phyloP scores from a whole-genome alignment of 768 basidiomycete genomes.

The Rhizopogon roseolus region DNA sequence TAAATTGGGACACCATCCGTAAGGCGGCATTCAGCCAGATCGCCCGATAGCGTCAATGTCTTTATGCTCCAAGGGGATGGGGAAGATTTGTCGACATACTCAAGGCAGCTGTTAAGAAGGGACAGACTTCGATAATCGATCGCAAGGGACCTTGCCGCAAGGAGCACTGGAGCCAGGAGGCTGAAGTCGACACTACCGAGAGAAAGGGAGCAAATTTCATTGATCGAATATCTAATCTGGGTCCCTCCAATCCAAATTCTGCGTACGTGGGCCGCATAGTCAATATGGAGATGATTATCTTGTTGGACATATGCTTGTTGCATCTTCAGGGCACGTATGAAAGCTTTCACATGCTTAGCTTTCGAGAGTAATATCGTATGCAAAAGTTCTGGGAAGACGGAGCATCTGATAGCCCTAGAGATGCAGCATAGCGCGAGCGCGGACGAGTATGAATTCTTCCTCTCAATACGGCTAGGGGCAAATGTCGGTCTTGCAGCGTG shows the following conservation, averaged over 20 bases:
- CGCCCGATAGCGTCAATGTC: conserved; percentile 28
- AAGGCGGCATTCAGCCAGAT: conserved; percentile 25
- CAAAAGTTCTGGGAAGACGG: conserved; percentile 33
- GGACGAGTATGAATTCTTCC: conserved; percentile 12
- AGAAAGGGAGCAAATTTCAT: neutral
- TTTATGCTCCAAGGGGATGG: conserved; percentile 15
- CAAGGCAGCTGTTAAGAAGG: conserved; percentile 30
- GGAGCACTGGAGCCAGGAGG: conserved; percentile 2
- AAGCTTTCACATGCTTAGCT: conserved; percentile 4
- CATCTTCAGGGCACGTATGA: conserved; percentile 26
- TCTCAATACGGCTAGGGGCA: no score
- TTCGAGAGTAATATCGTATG: conserved; percentile 30
- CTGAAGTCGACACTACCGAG: conserved; percentile 16
- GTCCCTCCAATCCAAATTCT: conserved; percentile 29
- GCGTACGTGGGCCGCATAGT: conserved; percentile 28
- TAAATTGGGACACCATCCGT: conserved; percentile 13
- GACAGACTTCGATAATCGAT: conserved; percentile 25
- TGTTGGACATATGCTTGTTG: conserved; percentile 12
- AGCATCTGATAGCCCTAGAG: conserved; percentile 27
- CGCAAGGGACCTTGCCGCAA: conserved; percentile 18
- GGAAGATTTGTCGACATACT: conserved; percentile 11
- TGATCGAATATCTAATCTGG: neutral
- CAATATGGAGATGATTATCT: conserved; percentile 21
- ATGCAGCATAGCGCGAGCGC: conserved; percentile 29
- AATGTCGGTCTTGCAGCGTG: conserved; percentile 14